Conservation (phyloP, 371 early-diverging fungal species). For the Nematocida parisii region DNA sequence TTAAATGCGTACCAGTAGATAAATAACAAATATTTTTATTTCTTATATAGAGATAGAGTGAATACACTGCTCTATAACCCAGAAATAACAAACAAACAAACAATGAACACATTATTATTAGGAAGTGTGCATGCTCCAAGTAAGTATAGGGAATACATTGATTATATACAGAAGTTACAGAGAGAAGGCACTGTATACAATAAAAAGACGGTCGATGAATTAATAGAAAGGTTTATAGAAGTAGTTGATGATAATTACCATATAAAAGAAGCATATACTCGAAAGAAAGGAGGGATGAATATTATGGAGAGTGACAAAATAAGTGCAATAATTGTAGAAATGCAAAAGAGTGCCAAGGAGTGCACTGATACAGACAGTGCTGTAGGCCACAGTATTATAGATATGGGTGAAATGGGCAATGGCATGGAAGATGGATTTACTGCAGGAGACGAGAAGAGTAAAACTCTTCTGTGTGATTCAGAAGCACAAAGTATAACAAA, state of each 20-base stretch:
- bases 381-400: no score
- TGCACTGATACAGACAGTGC: background rate
- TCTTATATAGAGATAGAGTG: no score
- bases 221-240: conserved; percentile 50
- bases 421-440: no score
- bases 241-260: conserved; percentile 48
- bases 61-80: no score
- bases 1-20: background rate
- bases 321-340: background rate
- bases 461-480: no score
- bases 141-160: conserved; percentile 47
- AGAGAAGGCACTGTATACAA: conserved; percentile 25
- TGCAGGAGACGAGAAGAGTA: no score
- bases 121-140: conserved; percentile 23
- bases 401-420: no score
- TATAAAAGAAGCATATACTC: conserved; percentile 36
- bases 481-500: no score
- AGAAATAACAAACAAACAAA: conserved; percentile 16
- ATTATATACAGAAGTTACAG: conserved; percentile 30
- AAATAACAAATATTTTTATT: no score
- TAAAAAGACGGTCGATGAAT: conserved; percentile 28
- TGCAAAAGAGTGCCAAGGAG: background rate
- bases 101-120: conserved; percentile 44
- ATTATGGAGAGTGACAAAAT: background rate
- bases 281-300: conserved; percentile 15